Evolutionary conservation across 1,284 basidiomycete species (phyloP).

Genomic region (Golubevia pallescens): DNA sequence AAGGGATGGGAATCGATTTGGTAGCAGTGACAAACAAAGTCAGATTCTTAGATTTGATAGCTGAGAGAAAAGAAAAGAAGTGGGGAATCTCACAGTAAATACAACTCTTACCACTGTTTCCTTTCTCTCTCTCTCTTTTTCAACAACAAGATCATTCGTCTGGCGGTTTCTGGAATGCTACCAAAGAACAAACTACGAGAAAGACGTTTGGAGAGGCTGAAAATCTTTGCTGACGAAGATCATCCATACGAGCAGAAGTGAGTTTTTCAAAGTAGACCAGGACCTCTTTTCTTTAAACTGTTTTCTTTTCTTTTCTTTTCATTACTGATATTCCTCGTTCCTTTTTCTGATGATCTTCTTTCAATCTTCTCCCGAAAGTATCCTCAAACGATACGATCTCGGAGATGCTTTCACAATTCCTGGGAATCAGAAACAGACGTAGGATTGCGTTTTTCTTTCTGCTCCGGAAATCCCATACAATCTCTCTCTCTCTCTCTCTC

Average conservation of each 20-base stretch:
- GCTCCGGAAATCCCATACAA: no score
- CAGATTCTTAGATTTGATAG: background rate
- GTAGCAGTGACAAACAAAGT: background rate
- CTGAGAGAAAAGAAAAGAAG: background rate
- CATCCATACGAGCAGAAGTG: conserved; percentile 56
- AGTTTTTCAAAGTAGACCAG: conserved; percentile 12
- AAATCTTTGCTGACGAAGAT: conserved; percentile 50
- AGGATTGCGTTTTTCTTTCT: no score
- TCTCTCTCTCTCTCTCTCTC: no score
- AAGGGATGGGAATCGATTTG: background rate
- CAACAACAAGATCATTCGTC: conserved; percentile 41
- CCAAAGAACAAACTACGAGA: conserved; percentile 63
- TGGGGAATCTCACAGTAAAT: background rate
- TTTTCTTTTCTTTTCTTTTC: conserved; percentile 1
- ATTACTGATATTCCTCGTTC: background rate
- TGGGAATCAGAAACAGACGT: background rate
- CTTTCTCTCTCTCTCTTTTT: conserved; percentile 7
- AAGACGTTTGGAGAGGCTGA: conserved; percentile 53
- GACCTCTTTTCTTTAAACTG: background rate
- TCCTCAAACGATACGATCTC: conserved; percentile 20
- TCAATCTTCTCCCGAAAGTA: conserved; percentile 2
- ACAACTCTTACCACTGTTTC: background rate
- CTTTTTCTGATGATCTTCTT: background rate
- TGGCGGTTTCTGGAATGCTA: conserved; percentile 62
- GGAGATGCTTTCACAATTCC: conserved; percentile 11